Evolutionary conservation across 495 filamentous ascomycete species (phyloP), one percentile per base, ranked within the genome.

Genomic region (Penicillium macrosclerotiorum): DNA sequence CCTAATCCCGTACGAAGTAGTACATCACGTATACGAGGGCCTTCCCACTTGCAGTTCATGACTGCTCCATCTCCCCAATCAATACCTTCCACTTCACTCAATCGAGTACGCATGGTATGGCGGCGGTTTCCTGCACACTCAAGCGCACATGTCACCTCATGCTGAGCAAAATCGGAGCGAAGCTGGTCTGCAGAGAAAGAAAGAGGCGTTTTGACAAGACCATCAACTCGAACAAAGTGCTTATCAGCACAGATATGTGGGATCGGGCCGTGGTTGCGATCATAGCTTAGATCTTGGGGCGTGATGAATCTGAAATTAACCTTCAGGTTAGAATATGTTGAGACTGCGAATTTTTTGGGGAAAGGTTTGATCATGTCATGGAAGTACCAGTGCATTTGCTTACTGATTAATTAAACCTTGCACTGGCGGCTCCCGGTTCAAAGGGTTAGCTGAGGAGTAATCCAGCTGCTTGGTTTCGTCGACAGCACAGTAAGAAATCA

Each of bases 111-210:
- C 82, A 84, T 84, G 16, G 79, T 80, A 47, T 83, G 80, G 2
- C 82, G 75, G 5, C 81, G 65, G 49, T 85, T 84, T 17, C 82
- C 82, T 12, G 82, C 82, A 38, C 82, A 85, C 63, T 82, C 77
- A 0, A 85, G 65, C 13, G 78, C 76, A 45, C 73, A 74, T 5
- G 75, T 63, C 7, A 85, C 72, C 39, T 69, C 63, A 37, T 82
- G 71, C 41, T 83, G 81, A 8, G 57, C 58, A 41, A 76, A 79
- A 8, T 74, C 60, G 3, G 64, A 63, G 11, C 53, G 55, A 5
- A 81, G 65, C 13, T 79, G 55, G 25, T 56, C 29, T 2, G 67
- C 29, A 0, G 65, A 60, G 17, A 76, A 60, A 11, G 50, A 40
- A 4, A 75, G 47, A 2, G 51, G 45, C 7, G 53, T 56, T 14